Evolutionary conservation across 768 basidiomycete species (phyloP), one percentile per base, ranked within the genome.

Genomic region (Fomitopsis serialis): DNA sequence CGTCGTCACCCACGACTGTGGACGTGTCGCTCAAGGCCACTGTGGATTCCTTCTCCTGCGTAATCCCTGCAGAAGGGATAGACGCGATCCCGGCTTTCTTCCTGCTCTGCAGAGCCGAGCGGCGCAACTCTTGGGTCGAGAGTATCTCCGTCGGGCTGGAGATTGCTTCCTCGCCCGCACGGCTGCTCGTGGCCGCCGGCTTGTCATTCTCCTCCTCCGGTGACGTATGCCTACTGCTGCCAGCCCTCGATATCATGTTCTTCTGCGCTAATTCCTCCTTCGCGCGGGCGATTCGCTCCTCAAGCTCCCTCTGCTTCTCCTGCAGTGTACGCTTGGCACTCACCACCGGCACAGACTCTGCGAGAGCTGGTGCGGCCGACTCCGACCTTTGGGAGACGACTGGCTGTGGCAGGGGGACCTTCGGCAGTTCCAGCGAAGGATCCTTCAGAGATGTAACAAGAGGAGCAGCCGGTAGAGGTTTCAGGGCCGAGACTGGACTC

Each of bases 301-400:
- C 55, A 11, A 60, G 46, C 34, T 56, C 56, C 15, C 47, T 54
- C 35, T 55, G 49, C 10, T 53, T 54, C 2, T 53, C 53, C 15
- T 46, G 45, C 4, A 53, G 36, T 3, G 40, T 17, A 17, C 25
- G 50, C 40, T 43, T 51, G 13, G 40, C 19, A 22, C 32, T 32
- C 25, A 19, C 23, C 21, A 27, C 48, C 7, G 21, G 37, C 37
- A 15, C 4, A 40, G 37, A 19, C 15, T 40, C 37, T 8, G 15
- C 37, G 15, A 5, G 37, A 15, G 37, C 37, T 17, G 19, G 6
- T 29, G 48, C 17, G 24, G 4, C 8, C 9, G 21, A 5, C 22
- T 21, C 25, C 32, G 48, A 29, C 13, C 3, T 10, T n/a, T n/a
- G 25, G 48, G n/a, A n/a, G n/a, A n/a, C n/a, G n/a, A n/a, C n/a